phyloP scores from a whole-genome alignment of 2,329 filamentous ascomycete genomes.

The Paraphoma sp. region DNA sequence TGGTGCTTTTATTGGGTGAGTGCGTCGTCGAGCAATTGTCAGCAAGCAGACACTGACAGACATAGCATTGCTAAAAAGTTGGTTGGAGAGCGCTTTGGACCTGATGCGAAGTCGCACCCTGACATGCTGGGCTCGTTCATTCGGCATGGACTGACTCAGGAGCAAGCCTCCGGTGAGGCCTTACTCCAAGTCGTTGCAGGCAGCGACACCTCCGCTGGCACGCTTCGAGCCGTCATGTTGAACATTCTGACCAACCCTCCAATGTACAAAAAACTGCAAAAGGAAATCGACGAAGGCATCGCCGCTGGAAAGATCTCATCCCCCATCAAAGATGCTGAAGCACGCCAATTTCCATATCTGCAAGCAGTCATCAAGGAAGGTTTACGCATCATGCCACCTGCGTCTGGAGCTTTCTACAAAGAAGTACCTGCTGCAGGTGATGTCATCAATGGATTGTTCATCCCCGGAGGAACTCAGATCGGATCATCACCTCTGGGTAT shows the following conservation, averaged over 20 bases:
- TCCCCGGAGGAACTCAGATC: constrained; percentile 33
- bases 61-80: constrained; percentile 53
- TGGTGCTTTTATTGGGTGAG: constrained; percentile 45
- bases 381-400: constrained; percentile 32
- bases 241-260: constrained; percentile 57
- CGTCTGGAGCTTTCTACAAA: constrained; percentile 42
- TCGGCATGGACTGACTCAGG: constrained; percentile 50
- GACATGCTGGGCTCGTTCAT: constrained; percentile 63
- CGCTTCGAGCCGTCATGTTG: constrained; percentile 59
- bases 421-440: constrained; percentile 32
- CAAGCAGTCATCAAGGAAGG: constrained; percentile 40
- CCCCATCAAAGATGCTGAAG: constrained; percentile 43
- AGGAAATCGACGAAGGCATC: constrained; percentile 52
- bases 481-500: constrained; percentile 13
- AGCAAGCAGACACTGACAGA: neutral
- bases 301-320: constrained; percentile 44
- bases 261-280: constrained; percentile 52
- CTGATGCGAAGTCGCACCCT: constrained; percentile 47
- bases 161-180: constrained; percentile 52
- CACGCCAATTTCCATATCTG: constrained; percentile 33
- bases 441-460: constrained; percentile 20
- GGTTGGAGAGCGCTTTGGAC: constrained; percentile 56
- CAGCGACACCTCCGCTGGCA: constrained; percentile 63
- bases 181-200: constrained; percentile 60
- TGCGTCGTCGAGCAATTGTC: neutral